phyloP scores from a whole-genome alignment of 2,329 filamentous ascomycete genomes.

The Coleophoma cylindrospora region DNA sequence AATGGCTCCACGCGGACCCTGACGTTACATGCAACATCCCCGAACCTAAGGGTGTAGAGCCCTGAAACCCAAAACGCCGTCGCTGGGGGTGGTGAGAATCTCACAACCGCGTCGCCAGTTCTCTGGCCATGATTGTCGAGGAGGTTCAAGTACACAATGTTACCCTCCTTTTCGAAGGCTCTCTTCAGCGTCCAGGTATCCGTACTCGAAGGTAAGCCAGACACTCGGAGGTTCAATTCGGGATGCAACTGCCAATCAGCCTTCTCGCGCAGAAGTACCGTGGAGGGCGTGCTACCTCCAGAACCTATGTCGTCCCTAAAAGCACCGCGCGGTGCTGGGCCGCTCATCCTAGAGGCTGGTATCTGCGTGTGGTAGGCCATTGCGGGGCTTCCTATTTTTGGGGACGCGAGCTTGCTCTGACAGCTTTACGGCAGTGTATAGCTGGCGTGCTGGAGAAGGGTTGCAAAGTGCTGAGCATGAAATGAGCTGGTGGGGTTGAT shows the following conservation, averaged over 20 bases:
- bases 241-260: slow-evolving; percentile 28
- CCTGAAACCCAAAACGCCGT: slow-evolving; percentile 42
- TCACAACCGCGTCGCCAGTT: slow-evolving; percentile 39
- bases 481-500: no score
- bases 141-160: slow-evolving; percentile 52
- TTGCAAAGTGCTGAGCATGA: no score
- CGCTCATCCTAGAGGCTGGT: no score
- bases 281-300: background rate
- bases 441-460: no score
- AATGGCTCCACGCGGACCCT: background rate
- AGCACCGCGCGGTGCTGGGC: background rate
- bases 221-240: slow-evolving; percentile 4
- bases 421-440: no score
- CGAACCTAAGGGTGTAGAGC: slow-evolving; percentile 20
- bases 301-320: background rate
- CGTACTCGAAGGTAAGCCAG: slow-evolving; percentile 27
- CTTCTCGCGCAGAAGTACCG: background rate
- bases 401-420: no score
- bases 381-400: no score
- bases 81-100: slow-evolving; percentile 52
- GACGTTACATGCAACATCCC: slow-evolving; percentile 11
- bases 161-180: slow-evolving; percentile 46
- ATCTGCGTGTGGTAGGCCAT: no score
- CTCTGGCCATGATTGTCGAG: slow-evolving; percentile 34
- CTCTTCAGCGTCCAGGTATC: slow-evolving; percentile 40